Evolutionary conservation across 1,284 basidiomycete species (phyloP).

Genomic region (Ceraceosorus guamensis): DNA sequence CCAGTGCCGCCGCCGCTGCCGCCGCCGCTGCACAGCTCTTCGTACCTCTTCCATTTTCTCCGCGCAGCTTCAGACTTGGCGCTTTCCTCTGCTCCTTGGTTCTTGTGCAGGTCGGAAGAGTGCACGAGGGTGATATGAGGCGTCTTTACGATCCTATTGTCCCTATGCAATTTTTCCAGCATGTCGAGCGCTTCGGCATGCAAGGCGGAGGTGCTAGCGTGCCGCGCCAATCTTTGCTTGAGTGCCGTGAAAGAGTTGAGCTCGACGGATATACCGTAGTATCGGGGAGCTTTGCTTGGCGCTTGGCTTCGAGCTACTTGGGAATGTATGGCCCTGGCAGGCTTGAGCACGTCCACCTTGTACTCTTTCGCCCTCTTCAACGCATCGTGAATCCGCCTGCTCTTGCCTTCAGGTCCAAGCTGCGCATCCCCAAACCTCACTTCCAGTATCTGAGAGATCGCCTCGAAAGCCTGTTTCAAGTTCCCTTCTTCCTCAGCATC

Average conservation of each 20-base stretch:
- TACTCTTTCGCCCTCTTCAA: constrained; percentile 14
- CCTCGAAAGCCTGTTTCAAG: constrained; percentile 10
- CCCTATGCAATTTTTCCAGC: constrained; percentile 32
- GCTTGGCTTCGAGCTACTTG: not conserved
- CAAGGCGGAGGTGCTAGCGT: not conserved
- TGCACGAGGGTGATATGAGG: constrained; percentile 89
- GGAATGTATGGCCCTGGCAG: not conserved
- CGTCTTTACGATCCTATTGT: constrained; percentile 54
- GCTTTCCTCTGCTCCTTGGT: not conserved
- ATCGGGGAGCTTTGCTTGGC: constrained; percentile 9
- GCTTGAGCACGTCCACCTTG: constrained; percentile 11
- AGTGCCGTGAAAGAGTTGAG: constrained; percentile 15
- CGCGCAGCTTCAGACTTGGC: not conserved
- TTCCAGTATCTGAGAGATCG: constrained; percentile 7
- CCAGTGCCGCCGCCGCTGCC: constrained; percentile 65
- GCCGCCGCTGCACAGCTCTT: constrained; percentile 14
- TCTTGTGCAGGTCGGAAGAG: constrained; percentile 11
- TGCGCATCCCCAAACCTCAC: constrained; percentile 13
- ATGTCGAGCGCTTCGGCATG: not conserved
- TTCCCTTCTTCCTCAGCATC: constrained; percentile 48
- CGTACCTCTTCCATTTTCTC: constrained; percentile 1
- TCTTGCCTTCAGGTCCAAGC: no score
- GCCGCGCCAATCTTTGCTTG: not conserved
- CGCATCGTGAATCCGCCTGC: constrained; percentile 14
- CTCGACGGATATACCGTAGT: constrained; percentile 34